Evolutionary conservation across 2,329 filamentous ascomycete genomes (phyloP), one percentile per base, ranked within the genome.

Genomic region (Botryotinia convoluta): DNA sequence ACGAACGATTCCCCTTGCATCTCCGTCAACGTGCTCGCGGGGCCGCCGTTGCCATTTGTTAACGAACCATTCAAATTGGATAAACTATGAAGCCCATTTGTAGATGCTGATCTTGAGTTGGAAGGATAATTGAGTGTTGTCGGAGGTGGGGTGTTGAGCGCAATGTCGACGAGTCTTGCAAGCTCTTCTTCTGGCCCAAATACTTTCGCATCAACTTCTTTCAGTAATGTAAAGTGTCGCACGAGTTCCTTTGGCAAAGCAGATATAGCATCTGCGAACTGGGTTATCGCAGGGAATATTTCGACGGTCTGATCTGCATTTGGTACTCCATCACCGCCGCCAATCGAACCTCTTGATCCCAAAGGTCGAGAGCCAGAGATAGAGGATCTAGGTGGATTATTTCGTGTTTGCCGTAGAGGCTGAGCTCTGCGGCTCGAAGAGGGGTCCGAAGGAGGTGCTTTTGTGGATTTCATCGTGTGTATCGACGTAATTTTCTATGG

Each of bases 181-280:
- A 99, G 87, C 79, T 91, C 88, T 78, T 96, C 92, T 82, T 97
- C 94, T 10, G 96, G 92, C 39, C 90, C 91, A 83, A 95, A 96
- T 76, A 97, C 93, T 84, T 99, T 99, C 76, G 95, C 95, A 84
- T 99, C 96, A 65, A 98, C 96, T 84, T 99, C 96, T 82, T 98
- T 98, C 78, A 99, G 87, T 73, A 98, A 88, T 48, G 95, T 98
- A 79, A 97, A 97, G 83, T 99, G 95, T 81, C 94, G 91, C 78
- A 97, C 94, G 69, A 98, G 93, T 84, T 99, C 96, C 82, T 95
- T 95, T 7, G 96, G 96, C 39, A 99, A 89, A 57, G 95, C 95
- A 69, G 94, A 91, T 81, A 98, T 94, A 76, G 94, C 91, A 82
- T 98, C 95, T 76, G 95, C 93, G 82, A 99, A 98, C 83, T 91